Conservation (phyloP, 345 rosid species). For the Heritiera fomes region DNA sequence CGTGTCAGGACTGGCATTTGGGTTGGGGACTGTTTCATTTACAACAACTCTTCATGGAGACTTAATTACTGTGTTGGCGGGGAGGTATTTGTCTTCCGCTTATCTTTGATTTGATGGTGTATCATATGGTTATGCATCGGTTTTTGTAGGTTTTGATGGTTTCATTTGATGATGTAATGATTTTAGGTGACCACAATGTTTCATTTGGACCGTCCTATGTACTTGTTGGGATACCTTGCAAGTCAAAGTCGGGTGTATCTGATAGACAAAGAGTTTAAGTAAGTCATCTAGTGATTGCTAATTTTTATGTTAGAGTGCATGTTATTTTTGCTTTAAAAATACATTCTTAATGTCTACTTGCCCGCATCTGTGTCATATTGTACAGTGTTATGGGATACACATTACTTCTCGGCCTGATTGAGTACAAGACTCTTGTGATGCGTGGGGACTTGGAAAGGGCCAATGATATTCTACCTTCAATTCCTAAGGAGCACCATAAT, state of each 20-base stretch:
- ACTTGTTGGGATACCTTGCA: slow-evolving; percentile 96
- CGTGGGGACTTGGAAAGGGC: slow-evolving; percentile 89
- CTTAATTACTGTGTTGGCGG: slow-evolving; percentile 99
- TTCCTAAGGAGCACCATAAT: slow-evolving; percentile 83
- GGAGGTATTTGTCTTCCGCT: slow-evolving; percentile 59
- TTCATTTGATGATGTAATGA: neutral
- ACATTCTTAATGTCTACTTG: slow-evolving; percentile 15
- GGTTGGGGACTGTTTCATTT: slow-evolving; percentile 99
- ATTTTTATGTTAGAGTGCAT: slow-evolving; percentile 16
- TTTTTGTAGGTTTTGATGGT: slow-evolving; percentile 3
- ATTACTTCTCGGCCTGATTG: slow-evolving; percentile 81
- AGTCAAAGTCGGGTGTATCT: slow-evolving; percentile 96
- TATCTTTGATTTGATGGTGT: slow-evolving; percentile 14
- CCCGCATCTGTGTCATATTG: slow-evolving; percentile 17
- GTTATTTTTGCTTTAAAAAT: slow-evolving; percentile 3
- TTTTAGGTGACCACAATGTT: slow-evolving; percentile 94
- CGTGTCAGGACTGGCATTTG: slow-evolving; percentile 98
- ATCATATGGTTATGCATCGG: neutral
- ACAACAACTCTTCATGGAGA: slow-evolving; percentile 96
- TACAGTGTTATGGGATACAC: slow-evolving; percentile 82
- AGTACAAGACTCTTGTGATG: slow-evolving; percentile 95
- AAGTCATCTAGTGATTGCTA: slow-evolving; percentile 31
- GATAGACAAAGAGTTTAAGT: slow-evolving; percentile 99
- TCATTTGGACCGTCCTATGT: slow-evolving; percentile 99
- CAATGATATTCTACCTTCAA: slow-evolving; percentile 74